phyloP scores from a whole-genome alignment of 2,329 filamentous ascomycete genomes.

The Corynespora cassiicola region DNA sequence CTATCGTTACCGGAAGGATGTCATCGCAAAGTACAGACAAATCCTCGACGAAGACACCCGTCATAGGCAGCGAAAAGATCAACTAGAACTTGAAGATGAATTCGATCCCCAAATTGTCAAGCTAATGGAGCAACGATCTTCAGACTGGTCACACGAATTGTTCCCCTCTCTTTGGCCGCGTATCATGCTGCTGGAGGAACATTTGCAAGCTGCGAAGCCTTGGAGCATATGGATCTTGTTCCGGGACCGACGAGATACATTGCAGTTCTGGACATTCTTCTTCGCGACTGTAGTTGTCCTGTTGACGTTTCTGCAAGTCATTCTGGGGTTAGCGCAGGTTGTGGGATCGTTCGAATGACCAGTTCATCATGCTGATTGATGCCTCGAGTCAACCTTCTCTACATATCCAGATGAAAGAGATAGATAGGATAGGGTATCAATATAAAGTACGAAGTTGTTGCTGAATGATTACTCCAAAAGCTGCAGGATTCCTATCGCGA shows the following conservation, averaged over 20 bases:
- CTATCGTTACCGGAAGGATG: slow-evolving; percentile 11
- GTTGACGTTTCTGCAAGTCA: slow-evolving; percentile 23
- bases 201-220: slow-evolving; percentile 23
- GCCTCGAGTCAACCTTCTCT: too few species aligned
- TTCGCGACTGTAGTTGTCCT: slow-evolving; percentile 28
- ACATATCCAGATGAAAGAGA: too few species aligned
- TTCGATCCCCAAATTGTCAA: slow-evolving; percentile 18
- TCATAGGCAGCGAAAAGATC: neutral
- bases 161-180: slow-evolving; percentile 27
- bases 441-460: too few species aligned
- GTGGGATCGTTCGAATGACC: slow-evolving; percentile 23
- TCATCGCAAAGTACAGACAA: slow-evolving; percentile 11
- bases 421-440: too few species aligned
- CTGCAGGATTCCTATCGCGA: too few species aligned
- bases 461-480: too few species aligned
- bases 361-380: too few species aligned
- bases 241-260: slow-evolving; percentile 25
- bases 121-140: slow-evolving; percentile 14
- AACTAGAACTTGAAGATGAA: slow-evolving; percentile 5
- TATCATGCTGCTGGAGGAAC: slow-evolving; percentile 24
- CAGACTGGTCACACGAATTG: slow-evolving; percentile 24
- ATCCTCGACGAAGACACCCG: neutral
- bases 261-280: slow-evolving; percentile 31
- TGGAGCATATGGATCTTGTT: slow-evolving; percentile 32
- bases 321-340: slow-evolving; percentile 23